Base-by-base conservation (phyloP, 1,139 yeast species). In the Candida sp. region DNA sequence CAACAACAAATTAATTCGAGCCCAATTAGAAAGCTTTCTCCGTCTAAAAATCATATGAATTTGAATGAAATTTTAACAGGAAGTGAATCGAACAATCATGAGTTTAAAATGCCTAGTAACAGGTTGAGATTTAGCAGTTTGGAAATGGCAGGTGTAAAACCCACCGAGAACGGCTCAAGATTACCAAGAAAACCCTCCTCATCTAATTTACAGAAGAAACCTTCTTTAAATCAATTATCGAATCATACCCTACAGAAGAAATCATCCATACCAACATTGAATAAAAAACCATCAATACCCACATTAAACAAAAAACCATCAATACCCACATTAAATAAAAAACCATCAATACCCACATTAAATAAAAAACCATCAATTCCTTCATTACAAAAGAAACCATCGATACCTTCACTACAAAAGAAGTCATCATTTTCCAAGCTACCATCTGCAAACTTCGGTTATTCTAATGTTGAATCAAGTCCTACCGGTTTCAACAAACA, bases 31-130 rank as follows among this genome's bases (percentile, higher is more conserved):
- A 57, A 53, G 40, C 67, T 70, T 2, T 68, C 74, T 2, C 76
- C 76, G 0, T 69, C 75, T 11, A 70, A 68, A 48, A 66, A 68
- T 36, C 66, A 70, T 5, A 64, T 63, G 63, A 67, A 72, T 48
- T 62, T 73, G 44, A 66, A 70, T 47, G 61, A 61, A 35, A 51
- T 70, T 27, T 54, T 71, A 41, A 53, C 52, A 30, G 54, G 51
- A 15, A 43, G 45, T 3, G 41, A 54, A n/a, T 50, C 55, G 5
- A 49, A 55, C 33, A 30, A 5, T 12, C 50, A 51, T 48, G 49
- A 49, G 12, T 63, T 63, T 45, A 54, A 56, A 29, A 62, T 59
- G 41, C 70, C 68, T 2, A 53, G 57, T 25, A 53, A 56, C n/a
- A 60, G 58, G 43, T 45, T 53, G 8, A 53, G 73, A 37, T 53